A percentile compares a stretch with the other conserved stretches of the same genome.
Evolutionary conservation across 169 alveolate genomes (phyloP).

Genomic region (Cryptosporidium baileyi): DNA sequence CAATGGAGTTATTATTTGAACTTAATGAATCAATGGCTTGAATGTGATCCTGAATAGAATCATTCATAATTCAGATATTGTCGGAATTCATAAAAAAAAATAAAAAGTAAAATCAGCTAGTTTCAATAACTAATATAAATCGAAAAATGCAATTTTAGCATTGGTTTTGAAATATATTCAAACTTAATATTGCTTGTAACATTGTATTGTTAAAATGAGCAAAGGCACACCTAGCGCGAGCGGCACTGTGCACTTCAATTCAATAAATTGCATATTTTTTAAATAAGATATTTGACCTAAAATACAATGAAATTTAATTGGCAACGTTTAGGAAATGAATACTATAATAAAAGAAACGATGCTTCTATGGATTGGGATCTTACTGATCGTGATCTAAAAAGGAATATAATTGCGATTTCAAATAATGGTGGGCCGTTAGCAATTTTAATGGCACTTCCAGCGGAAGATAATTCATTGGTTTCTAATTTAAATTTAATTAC

Average conservation of each 20-base stretch:
- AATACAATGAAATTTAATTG: conserved; percentile 48
- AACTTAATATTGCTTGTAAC: no score
- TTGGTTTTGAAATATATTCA: no score
- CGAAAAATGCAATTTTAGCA: no score
- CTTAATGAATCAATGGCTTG: not conserved
- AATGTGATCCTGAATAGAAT: no score
- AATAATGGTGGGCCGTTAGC: conserved; percentile 66
- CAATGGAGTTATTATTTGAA: not conserved
- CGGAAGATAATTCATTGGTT: conserved; percentile 18
- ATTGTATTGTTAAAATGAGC: conserved; percentile 2
- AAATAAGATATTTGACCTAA: not conserved
- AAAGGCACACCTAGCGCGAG: conserved; percentile 45
- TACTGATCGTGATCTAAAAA: conserved; percentile 23
- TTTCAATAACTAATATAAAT: no score
- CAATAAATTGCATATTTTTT: conserved; percentile 6
- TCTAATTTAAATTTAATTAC: conserved; percentile 14
- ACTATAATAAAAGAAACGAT: conserved; percentile 37
- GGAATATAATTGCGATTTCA: conserved; percentile 57
- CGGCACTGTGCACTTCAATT: conserved; percentile 64
- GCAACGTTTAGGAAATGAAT: conserved; percentile 35
- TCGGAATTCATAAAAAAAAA: no score
- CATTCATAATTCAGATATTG: no score
- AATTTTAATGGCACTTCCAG: conserved; percentile 42
- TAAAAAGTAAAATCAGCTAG: no score
- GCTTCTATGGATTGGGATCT: conserved; percentile 44